Evolutionary conservation across 768 basidiomycete genomes (phyloP).

Genomic region (Suillus subalutaceus): DNA sequence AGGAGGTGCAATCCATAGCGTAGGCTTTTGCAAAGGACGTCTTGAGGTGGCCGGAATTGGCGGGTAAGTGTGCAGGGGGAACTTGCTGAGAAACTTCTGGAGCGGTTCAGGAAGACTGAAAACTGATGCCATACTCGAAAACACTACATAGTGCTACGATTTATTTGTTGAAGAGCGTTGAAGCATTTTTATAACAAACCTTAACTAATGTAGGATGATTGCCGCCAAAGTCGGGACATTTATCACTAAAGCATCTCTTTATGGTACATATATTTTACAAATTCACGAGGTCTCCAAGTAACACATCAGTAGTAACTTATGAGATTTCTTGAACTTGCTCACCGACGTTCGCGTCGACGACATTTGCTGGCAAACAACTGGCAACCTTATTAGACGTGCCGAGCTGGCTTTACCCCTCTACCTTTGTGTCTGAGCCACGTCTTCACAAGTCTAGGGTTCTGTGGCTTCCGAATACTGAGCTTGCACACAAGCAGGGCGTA

Average conservation of each 20-base stretch:
- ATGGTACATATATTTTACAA: not conserved
- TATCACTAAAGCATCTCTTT: not conserved
- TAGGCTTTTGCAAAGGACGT: conserved; percentile 37
- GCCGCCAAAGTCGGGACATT: not conserved
- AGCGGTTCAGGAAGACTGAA: conserved; percentile 42
- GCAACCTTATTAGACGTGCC: not conserved
- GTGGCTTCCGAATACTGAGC: not conserved
- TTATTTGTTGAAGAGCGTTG: not conserved
- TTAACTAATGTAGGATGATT: not conserved
- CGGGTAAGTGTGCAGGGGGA: conserved; percentile 61
- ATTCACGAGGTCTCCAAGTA: not conserved
- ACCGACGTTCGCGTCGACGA: conserved; percentile 1
- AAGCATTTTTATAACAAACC: not conserved
- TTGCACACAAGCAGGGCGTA: conserved; percentile 8
- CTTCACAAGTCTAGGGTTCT: not conserved
- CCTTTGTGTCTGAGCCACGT: not conserved
- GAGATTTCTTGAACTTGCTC: not conserved
- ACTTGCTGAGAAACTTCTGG: conserved; percentile 55
- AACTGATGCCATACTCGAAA: conserved; percentile 13
- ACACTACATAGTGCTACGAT: not conserved
- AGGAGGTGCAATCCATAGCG: conserved; percentile 72
- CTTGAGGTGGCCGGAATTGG: conserved; percentile 35
- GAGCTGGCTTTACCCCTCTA: not conserved
- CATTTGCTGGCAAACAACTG: not conserved
- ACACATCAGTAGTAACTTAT: not conserved